Base-by-base conservation (phyloP, 2,329 filamentous ascomycete species). In the Trichophyton benhamiae region DNA sequence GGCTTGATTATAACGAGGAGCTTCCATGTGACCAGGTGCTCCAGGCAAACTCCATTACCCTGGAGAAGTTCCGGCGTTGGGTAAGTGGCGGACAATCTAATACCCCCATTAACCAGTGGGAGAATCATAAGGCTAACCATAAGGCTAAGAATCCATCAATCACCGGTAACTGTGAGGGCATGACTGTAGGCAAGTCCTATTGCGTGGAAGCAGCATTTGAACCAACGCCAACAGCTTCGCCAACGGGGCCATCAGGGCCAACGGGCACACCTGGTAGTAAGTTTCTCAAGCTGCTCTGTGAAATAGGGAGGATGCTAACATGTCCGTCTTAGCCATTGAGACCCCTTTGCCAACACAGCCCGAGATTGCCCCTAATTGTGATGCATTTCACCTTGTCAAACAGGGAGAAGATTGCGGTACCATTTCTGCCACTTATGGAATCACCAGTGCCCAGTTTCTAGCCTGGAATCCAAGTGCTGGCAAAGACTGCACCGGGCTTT, bases 301-400 rank as follows among this genome's bases (percentile, higher is more conserved):
- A 22, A 22, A 48, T 2, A 13, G 6, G 44, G 44, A n/a, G 20
- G 44, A 48, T 25, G 44, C 44, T 48, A 48, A 20, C 3, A 20
- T 9, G 3, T 9, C 17, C 20, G 1, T 9, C 44, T 22, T 48
- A 48, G 44, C 15, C 9, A 48, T 60, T 22, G 58, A 49, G 49
- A 60, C 58, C 5, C 58, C 58, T 5, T 30, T n/a, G n/a, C 58
- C 58, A 20, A 53, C 46, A 20, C 58, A 60, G 58, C 58, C 58
- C 17, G 44, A 41, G 7, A 60, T 60, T 25, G 46, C 49, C 42
- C 17, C 46, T 6, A 52, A 60, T 7, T 60, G 58, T 30, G 46
- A 60, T 30, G 46, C 42, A 42, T 60, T 60, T 36, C 36, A 60
- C 22, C 17, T 52, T 4, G 58, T 60, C 5, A 8, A 36, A 48